phyloP scores from a whole-genome alignment of 2,329 filamentous ascomycete species.

The Beauveria medogensis region DNA sequence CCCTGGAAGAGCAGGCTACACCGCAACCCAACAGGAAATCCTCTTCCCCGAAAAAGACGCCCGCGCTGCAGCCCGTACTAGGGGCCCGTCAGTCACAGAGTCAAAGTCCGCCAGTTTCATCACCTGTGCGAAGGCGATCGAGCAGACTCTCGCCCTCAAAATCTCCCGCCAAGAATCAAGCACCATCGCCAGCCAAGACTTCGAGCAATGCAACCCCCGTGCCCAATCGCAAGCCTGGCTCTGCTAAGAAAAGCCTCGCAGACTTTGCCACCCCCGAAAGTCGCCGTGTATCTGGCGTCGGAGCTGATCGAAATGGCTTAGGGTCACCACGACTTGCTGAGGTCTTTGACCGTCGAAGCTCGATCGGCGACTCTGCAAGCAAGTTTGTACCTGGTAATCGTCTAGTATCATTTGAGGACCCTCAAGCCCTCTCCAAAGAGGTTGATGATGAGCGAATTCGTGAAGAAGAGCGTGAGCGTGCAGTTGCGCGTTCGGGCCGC shows the following conservation, averaged over 20 bases:
- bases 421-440: slow-evolving; percentile 52
- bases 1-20: slow-evolving; percentile 3
- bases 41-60: slow-evolving; percentile 14
- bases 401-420: slow-evolving; percentile 57
- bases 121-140: not conserved
- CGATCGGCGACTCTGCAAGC: slow-evolving; percentile 59
- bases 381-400: slow-evolving; percentile 51
- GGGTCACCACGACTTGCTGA: slow-evolving; percentile 68
- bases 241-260: not conserved
- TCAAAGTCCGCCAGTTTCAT: not conserved
- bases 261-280: slow-evolving; percentile 19
- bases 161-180: not conserved
- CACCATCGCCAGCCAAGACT: not conserved
- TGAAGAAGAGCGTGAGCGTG: slow-evolving; percentile 55
- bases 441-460: slow-evolving; percentile 51
- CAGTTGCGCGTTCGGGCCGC: slow-evolving; percentile 45
- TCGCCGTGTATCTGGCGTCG: slow-evolving; percentile 57
- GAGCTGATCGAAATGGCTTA: slow-evolving; percentile 61
- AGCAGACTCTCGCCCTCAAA: slow-evolving; percentile 1
- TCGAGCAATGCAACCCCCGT: not conserved
- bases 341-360: slow-evolving; percentile 61
- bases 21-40: slow-evolving; percentile 16
- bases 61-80: slow-evolving; percentile 29
- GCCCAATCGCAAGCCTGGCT: not conserved
- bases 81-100: not conserved